Base-by-base conservation (phyloP, 2,329 filamentous ascomycete species). In the Pyrenochaeta sp. region DNA sequence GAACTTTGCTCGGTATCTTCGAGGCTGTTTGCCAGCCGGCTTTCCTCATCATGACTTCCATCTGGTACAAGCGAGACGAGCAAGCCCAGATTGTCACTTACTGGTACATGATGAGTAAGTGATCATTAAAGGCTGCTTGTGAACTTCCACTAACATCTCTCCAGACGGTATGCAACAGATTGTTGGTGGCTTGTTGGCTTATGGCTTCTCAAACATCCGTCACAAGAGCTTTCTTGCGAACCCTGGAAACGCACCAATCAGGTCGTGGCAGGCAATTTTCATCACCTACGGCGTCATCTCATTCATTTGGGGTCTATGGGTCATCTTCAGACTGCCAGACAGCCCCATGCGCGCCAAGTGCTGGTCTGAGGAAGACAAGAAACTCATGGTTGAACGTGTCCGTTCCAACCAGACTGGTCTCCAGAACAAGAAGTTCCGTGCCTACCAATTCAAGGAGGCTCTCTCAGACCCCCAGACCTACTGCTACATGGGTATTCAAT, bases 21-120 rank as follows among this genome's bases (percentile, higher is more conserved):
- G 89, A 91, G 72, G 85, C 88, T 0, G 84, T 85, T 32, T 89
- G 86, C 67, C 87, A 90, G 69, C 89, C 89, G 0, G 80, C 83
- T 2, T 90, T 91, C 63, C 78, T 91, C 23, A 77, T 91, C 45
- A 79, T 91, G 49, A 88, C 84, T 0, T 81, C 82, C 30, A 89
- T 89, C 79, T 91, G 88, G 88, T 91, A 91, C 72, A 85, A 84
- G 54, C 81, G 87, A 30, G 83, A 88, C 49, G 88, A 91, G 63
- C 89, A 91, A 66, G 83, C 87, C 0, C 73, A 82, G 0, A 83
- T 85, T 4, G 87, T 90, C 2, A 88, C 87, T 0, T 90, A 86
- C 72, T 91, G 88, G 88, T 85, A 80, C 56, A 90, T 90, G 85
- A 91, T 90, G 87, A 91, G 56, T 59, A 45, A 56, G 56, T 57